Conservation (phyloP, 2,329 filamentous ascomycete species). For the Alternaria sp. region DNA sequence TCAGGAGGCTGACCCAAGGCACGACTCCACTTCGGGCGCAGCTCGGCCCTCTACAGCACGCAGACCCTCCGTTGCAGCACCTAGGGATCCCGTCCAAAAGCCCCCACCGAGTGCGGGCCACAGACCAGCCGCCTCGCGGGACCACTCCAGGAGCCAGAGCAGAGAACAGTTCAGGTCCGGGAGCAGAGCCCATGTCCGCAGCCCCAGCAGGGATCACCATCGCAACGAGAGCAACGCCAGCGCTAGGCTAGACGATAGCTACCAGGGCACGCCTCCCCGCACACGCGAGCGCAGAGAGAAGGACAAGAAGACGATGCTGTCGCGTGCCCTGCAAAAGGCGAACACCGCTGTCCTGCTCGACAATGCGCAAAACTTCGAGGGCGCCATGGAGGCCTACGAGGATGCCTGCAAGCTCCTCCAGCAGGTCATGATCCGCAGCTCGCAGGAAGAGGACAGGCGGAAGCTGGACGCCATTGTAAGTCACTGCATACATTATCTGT, state of each 20-base stretch:
- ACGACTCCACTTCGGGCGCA: constrained; percentile 28
- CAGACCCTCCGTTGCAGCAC: constrained; percentile 23
- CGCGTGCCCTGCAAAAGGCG: constrained; percentile 91
- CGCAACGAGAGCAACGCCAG: constrained; percentile 43
- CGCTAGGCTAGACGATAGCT: constrained; percentile 41
- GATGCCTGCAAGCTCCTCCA: constrained; percentile 90
- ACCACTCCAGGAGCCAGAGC: constrained; percentile 29
- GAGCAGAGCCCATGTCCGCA: constrained; percentile 12
- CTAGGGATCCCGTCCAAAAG: constrained; percentile 29
- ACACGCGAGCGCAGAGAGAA: constrained; percentile 54
- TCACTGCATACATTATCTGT: constrained; percentile 26
- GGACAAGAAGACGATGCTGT: constrained; percentile 89
- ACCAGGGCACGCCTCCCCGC: constrained; percentile 44
- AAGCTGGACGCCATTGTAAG: constrained; percentile 94
- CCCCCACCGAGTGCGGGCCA: constrained; percentile 31
- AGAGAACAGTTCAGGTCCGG: constrained; percentile 26
- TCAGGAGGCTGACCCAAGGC: constrained; percentile 41
- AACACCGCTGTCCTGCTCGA: constrained; percentile 95
- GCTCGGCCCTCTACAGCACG: constrained; percentile 29
- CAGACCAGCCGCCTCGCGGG: constrained; percentile 19
- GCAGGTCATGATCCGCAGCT: constrained; percentile 84
- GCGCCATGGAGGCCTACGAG: constrained; percentile 85
- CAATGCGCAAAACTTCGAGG: constrained; percentile 93
- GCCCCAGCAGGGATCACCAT: constrained; percentile 25
- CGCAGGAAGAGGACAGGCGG: constrained; percentile 82